Percentiles rank a stretch among this genome's conserved stretches.
phyloP scores from a whole-genome alignment of 371 early-diverging fungal species.

The Syncephalastrum monosporum region DNA sequence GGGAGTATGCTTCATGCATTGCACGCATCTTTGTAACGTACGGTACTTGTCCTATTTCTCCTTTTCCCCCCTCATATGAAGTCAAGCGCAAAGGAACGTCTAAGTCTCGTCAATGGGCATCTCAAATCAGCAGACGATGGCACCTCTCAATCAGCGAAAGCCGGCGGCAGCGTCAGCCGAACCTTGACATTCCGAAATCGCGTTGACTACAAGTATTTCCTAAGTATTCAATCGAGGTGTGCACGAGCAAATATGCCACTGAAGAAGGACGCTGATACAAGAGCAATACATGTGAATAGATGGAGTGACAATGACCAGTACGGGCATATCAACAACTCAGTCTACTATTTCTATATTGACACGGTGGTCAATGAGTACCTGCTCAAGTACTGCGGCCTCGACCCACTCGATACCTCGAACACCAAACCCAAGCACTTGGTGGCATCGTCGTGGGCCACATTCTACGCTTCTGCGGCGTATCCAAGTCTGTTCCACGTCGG shows the following conservation, averaged over 20 bases:
- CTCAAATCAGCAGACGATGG: too few species aligned
- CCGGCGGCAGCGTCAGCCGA: too few species aligned
- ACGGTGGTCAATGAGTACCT: conserved; percentile 60
- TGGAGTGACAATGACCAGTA: conserved; percentile 67
- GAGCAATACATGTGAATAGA: conserved; percentile 14
- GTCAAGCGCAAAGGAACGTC: too few species aligned
- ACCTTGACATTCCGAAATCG: conserved; percentile 23
- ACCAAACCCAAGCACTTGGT: conserved; percentile 55
- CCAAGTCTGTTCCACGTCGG: conserved; percentile 59
- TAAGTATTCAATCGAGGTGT: conserved; percentile 44
- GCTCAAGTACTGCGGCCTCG: conserved; percentile 47
- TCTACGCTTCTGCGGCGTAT: conserved; percentile 51
- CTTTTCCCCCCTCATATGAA: too few species aligned
- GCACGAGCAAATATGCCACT: not conserved
- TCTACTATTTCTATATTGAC: conserved; percentile 62
- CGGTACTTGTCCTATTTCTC: too few species aligned
- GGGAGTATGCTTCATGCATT: too few species aligned
- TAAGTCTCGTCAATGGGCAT: too few species aligned
- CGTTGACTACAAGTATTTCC: conserved; percentile 38
- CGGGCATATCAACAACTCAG: conserved; percentile 64
- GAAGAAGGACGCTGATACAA: not conserved
- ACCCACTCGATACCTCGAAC: conserved; percentile 27
- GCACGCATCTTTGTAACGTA: too few species aligned
- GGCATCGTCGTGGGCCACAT: conserved; percentile 49
- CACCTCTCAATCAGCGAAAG: too few species aligned